Conservation (phyloP, 2,329 filamentous ascomycete genomes). For the Penicillium oxalicum region DNA sequence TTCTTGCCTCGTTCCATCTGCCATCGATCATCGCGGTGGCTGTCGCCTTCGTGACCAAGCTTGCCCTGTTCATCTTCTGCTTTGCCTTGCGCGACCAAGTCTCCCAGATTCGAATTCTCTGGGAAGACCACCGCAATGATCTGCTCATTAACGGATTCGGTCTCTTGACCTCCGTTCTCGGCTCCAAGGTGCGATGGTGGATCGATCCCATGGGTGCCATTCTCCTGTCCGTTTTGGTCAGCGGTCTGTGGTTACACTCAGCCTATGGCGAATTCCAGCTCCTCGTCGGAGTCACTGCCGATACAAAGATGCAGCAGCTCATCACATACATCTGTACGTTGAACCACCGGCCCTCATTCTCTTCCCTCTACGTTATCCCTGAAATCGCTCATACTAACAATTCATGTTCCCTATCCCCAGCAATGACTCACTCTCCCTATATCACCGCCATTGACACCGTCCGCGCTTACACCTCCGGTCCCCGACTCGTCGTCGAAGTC, state of each 20-base stretch:
- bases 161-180: constrained; percentile 85
- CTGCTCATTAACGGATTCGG: constrained; percentile 93
- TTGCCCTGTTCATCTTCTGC: constrained; percentile 82
- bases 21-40: constrained; percentile 79
- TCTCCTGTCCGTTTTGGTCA: constrained; percentile 71
- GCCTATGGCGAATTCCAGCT: constrained; percentile 86
- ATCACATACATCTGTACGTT: constrained; percentile 81
- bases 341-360: not conserved
- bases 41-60: constrained; percentile 78
- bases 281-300: constrained; percentile 81
- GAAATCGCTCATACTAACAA: not conserved
- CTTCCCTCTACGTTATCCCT: not conserved
- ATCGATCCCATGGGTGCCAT: constrained; percentile 91
- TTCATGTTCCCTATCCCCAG: constrained; percentile 24
- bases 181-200: constrained; percentile 86
- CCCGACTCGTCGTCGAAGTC: constrained; percentile 86
- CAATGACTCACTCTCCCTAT: constrained; percentile 76
- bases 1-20: constrained; percentile 64
- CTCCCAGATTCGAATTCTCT: constrained; percentile 83
- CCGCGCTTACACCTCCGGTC: constrained; percentile 82
- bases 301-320: constrained; percentile 79
- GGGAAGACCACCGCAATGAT: constrained; percentile 97
- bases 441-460: constrained; percentile 92
- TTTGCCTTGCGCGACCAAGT: constrained; percentile 87
- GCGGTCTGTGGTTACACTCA: constrained; percentile 73